Evolutionary conservation across 2,329 filamentous ascomycete genomes (phyloP).

Genomic region (Aspergillus arachidicola): DNA sequence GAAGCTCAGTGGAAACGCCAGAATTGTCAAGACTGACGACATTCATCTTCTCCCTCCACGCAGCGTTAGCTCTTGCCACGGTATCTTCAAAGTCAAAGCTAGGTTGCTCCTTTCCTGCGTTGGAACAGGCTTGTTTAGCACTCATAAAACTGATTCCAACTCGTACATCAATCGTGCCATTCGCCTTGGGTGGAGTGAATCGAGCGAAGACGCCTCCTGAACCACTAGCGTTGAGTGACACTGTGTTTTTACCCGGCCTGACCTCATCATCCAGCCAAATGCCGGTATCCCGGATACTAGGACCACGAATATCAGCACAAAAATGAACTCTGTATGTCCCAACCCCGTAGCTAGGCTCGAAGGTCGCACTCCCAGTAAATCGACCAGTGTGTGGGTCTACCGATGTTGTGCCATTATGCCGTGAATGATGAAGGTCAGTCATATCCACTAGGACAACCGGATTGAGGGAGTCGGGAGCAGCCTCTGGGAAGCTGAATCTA

Average conservation of each 20-base stretch:
- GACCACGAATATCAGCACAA: conserved; percentile 68
- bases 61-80: conserved; percentile 54
- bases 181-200: conserved; percentile 54
- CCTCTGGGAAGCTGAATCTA: not conserved
- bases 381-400: conserved; percentile 46
- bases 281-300: conserved; percentile 61
- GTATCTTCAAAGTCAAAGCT: conserved; percentile 64
- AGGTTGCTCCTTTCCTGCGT: conserved; percentile 69
- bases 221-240: conserved; percentile 43
- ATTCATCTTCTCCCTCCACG: conserved; percentile 65
- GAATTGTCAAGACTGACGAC: conserved; percentile 59
- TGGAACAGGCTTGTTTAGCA: conserved; percentile 65
- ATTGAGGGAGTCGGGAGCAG: not conserved
- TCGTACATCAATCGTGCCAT: conserved; percentile 60
- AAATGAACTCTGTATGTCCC: conserved; percentile 65
- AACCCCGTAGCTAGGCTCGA: conserved; percentile 66
- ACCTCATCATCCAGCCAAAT: conserved; percentile 63
- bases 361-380: conserved; percentile 64
- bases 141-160: conserved; percentile 73
- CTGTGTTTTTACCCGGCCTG: conserved; percentile 49
- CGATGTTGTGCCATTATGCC: not conserved
- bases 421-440: not conserved
- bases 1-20: conserved; percentile 57
- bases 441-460: not conserved
- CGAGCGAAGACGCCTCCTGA: conserved; percentile 66